phyloP scores from a whole-genome alignment of 805 yeast species.

The Yarrowia bubula region DNA sequence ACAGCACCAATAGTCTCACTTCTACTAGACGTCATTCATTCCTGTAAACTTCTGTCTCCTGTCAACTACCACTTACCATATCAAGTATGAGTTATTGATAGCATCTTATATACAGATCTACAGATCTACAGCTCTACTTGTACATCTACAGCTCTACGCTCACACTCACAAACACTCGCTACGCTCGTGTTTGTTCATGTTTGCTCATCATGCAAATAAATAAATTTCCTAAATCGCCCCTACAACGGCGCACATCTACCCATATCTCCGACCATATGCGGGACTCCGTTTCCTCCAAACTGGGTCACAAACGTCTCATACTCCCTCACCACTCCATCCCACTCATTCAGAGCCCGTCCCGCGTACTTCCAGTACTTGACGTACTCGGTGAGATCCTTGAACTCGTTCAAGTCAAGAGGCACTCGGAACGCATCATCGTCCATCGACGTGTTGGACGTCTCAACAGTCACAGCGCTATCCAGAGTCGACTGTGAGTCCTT shows the following conservation, averaged over 20 bases:
- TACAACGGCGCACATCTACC: slow-evolving; percentile 1
- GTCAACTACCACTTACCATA: too few species aligned
- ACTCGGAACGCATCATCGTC: slow-evolving; percentile 17
- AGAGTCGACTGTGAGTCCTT: slow-evolving; percentile 19
- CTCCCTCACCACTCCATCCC: slow-evolving; percentile 40
- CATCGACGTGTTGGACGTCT: slow-evolving; percentile 18
- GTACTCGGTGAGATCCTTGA: slow-evolving; percentile 28
- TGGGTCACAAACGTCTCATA: slow-evolving; percentile 41
- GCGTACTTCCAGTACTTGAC: slow-evolving; percentile 42
- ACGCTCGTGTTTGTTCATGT: neutral
- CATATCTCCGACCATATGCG: slow-evolving; percentile 25
- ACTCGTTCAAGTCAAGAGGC: neutral
- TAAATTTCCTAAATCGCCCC: neutral
- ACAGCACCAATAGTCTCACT: too few species aligned
- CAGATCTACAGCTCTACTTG: too few species aligned
- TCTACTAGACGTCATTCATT: too few species aligned
- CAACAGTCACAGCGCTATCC: neutral
- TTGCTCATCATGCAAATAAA: neutral
- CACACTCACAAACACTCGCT: neutral
- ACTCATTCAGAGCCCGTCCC: slow-evolving; percentile 43
- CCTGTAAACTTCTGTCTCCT: too few species aligned
- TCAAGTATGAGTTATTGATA: too few species aligned
- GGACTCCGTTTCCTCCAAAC: neutral
- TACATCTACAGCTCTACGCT: too few species aligned
- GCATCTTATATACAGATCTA: too few species aligned